phyloP scores from a whole-genome alignment of 441 rosid genomes.

The Gossypium trilobum region DNA sequence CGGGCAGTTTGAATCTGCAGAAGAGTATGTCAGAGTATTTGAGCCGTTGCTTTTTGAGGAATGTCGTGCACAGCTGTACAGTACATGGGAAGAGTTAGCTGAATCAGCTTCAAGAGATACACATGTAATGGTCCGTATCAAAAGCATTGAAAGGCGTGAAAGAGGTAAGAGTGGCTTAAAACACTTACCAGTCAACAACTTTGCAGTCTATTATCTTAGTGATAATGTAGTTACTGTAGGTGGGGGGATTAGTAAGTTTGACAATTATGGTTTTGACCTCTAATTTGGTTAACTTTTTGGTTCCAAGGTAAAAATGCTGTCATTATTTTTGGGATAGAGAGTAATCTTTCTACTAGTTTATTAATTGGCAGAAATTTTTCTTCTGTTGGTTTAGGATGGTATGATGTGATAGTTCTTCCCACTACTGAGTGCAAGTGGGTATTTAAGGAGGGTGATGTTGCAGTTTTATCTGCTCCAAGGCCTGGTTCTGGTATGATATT shows the following conservation, averaged over 20 bases:
- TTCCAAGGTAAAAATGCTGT: not conserved
- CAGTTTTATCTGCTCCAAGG: conserved; percentile 70
- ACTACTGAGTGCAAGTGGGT: conserved; percentile 72
- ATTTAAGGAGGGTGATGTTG: conserved; percentile 98
- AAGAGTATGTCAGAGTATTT: conserved; percentile 84
- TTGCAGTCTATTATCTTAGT: not conserved
- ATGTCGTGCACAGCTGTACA: conserved; percentile 87
- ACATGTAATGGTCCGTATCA: conserved; percentile 62
- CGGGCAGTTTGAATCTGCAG: conserved; percentile 75
- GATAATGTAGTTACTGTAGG: not conserved
- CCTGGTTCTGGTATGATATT: conserved; percentile 65
- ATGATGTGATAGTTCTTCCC: conserved; percentile 71
- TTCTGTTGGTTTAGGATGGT: conserved; percentile 65
- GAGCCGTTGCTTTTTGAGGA: conserved; percentile 98
- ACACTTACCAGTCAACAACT: not conserved
- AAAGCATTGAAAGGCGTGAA: conserved; percentile 75
- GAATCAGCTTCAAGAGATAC: conserved; percentile 55
- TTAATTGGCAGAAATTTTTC: conserved; percentile 12
- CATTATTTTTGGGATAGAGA: not conserved
- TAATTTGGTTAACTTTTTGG: not conserved
- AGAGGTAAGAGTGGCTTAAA: conserved; percentile 38
- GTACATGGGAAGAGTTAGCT: conserved; percentile 81
- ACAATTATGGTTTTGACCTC: not conserved
- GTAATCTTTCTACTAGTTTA: not conserved
- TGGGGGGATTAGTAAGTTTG: not conserved